Evolutionary conservation across 176 grass and related monocot genomes (phyloP).

Genomic region (Themeda triandra): DNA sequence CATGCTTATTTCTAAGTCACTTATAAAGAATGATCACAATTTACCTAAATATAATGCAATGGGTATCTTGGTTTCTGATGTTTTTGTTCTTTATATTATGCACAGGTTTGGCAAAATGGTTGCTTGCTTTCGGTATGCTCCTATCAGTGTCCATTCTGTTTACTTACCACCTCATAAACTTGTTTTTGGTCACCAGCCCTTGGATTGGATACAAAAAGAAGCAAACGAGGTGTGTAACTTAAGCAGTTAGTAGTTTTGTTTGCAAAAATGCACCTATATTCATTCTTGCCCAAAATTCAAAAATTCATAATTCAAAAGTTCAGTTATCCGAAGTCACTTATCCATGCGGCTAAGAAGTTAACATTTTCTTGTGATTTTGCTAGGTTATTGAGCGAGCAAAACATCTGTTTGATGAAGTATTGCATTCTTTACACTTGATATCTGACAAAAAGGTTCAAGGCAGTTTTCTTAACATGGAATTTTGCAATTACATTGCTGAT

Average conservation of each 20-base stretch:
- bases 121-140: slow-evolving; percentile 81
- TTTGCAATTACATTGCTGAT: slow-evolving; percentile 54
- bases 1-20: slow-evolving; percentile 7
- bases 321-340: slow-evolving; percentile 18
- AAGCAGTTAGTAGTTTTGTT: slow-evolving; percentile 38
- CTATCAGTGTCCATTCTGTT: slow-evolving; percentile 85
- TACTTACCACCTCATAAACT: slow-evolving; percentile 87
- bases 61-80: slow-evolving; percentile 26
- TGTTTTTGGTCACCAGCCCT: slow-evolving; percentile 76
- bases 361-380: slow-evolving; percentile 29
- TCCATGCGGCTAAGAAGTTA: slow-evolving; percentile 11
- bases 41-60: slow-evolving; percentile 6
- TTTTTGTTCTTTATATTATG: slow-evolving; percentile 36
- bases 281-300: neutral
- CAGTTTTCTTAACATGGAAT: slow-evolving; percentile 36
- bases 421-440: slow-evolving; percentile 36
- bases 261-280: neutral
- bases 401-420: slow-evolving; percentile 71
- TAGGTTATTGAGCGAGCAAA: slow-evolving; percentile 69
- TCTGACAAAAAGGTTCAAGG: slow-evolving; percentile 46
- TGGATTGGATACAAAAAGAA: slow-evolving; percentile 88
- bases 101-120: slow-evolving; percentile 86
- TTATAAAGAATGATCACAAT: slow-evolving; percentile 15
- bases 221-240: slow-evolving; percentile 64
- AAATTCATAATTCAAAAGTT: neutral